Evolutionary conservation across 306 rosid genomes (phyloP).

Genomic region (Amphicarpaea edgeworthii): DNA sequence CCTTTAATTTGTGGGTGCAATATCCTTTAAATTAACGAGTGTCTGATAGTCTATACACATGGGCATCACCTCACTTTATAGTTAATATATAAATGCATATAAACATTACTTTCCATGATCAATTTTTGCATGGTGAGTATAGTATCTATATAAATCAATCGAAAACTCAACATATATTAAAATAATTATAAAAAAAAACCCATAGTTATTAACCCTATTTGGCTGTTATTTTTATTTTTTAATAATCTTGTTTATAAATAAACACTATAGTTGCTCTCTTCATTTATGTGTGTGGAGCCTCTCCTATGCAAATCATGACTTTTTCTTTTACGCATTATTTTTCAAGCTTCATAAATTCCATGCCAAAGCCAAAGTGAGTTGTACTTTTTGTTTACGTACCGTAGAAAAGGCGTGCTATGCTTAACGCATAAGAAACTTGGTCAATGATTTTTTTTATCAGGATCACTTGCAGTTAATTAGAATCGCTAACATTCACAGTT

Average conservation of each 20-base stretch:
- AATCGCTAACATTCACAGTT: neutral
- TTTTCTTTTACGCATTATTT: slow-evolving; percentile 33
- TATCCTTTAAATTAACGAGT: slow-evolving; percentile 31
- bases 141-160: neutral
- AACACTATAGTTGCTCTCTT: neutral
- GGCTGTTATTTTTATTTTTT: neutral
- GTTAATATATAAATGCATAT: slow-evolving; percentile 9
- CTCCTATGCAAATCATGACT: slow-evolving; percentile 6
- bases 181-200: neutral
- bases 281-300: slow-evolving; percentile 48
- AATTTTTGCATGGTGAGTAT: neutral
- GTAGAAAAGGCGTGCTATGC: slow-evolving; percentile 55
- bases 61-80: slow-evolving; percentile 31
- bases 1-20: neutral
- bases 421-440: slow-evolving; percentile 74
- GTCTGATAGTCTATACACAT: slow-evolving; percentile 42
- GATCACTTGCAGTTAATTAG: slow-evolving; percentile 1
- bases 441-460: slow-evolving; percentile 25
- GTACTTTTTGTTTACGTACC: slow-evolving; percentile 49
- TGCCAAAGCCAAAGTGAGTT: slow-evolving; percentile 41
- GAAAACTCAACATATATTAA: neutral
- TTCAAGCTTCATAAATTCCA: slow-evolving; percentile 41
- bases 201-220: neutral
- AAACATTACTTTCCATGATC: neutral
- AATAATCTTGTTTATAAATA: neutral